A percentile compares a stretch with the other conserved stretches of the same genome.
phyloP scores from a whole-genome alignment of 2,329 filamentous ascomycete species.

The Pseudogymnoascus sp. region DNA sequence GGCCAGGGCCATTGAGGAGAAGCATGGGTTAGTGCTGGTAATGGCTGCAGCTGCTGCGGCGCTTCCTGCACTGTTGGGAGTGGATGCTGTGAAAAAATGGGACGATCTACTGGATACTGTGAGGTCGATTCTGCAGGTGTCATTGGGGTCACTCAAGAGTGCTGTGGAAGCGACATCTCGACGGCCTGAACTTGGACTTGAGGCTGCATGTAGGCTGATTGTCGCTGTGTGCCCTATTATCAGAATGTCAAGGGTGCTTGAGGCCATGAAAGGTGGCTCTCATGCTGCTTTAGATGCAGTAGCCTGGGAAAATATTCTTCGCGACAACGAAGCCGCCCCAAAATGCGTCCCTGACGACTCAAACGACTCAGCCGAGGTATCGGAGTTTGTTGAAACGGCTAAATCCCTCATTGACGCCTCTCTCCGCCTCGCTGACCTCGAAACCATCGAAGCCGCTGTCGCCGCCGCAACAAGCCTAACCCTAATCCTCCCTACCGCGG shows the following conservation, averaged over 20 bases:
- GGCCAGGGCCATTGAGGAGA: slow-evolving; percentile 57
- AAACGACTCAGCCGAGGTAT: background rate
- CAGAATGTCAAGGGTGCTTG: slow-evolving; percentile 15
- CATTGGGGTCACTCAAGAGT: background rate
- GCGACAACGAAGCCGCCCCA: background rate
- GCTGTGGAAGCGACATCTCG: background rate
- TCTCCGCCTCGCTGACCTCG: slow-evolving; percentile 43
- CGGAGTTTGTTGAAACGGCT: background rate
- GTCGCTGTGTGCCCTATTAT: slow-evolving; percentile 44
- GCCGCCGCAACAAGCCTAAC: slow-evolving; percentile 45
- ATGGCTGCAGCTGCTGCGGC: slow-evolving; percentile 50
- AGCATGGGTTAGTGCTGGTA: slow-evolving; percentile 58
- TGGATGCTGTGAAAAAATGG: background rate
- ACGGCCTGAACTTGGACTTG: slow-evolving; percentile 56
- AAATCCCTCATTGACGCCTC: slow-evolving; percentile 27
- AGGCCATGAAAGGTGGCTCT: background rate
- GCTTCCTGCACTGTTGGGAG: background rate
- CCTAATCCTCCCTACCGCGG: slow-evolving; percentile 33
- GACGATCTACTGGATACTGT: background rate
- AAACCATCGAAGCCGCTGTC: slow-evolving; percentile 43
- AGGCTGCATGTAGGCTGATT: slow-evolving; percentile 53
- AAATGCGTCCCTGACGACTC: background rate
- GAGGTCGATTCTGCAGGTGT: background rate
- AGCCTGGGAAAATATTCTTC: background rate
- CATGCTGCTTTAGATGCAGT: background rate